Evolutionary conservation across 2,329 filamentous ascomycete genomes (phyloP).

Genomic region (Phoma sp.): DNA sequence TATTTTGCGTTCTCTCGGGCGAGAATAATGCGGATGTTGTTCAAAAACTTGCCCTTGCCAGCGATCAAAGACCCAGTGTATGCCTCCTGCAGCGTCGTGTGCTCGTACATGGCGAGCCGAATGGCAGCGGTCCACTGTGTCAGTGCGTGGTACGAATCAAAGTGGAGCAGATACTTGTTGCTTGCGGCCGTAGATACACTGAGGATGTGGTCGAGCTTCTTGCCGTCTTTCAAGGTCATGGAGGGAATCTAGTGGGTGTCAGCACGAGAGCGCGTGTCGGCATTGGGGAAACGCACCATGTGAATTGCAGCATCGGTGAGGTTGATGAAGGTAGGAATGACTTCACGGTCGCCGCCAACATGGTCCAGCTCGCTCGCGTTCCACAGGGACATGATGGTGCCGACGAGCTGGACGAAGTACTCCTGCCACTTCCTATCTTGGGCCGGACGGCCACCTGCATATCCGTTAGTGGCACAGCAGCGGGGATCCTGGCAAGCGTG

Average conservation of each 20-base stretch:
- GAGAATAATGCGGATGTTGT: constrained; percentile 90
- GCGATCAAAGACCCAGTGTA: constrained; percentile 96
- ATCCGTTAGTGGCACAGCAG: constrained; percentile 30
- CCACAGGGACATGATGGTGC: constrained; percentile 94
- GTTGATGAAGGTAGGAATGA: constrained; percentile 93
- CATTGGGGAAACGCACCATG: constrained; percentile 72
- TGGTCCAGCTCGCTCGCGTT: constrained; percentile 91
- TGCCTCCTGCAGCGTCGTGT: constrained; percentile 90
- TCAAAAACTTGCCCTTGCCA: constrained; percentile 86
- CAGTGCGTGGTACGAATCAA: constrained; percentile 91
- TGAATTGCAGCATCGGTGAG: constrained; percentile 96
- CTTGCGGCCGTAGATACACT: constrained; percentile 95
- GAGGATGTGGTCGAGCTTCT: constrained; percentile 90
- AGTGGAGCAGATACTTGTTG: constrained; percentile 94
- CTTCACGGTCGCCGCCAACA: constrained; percentile 83
- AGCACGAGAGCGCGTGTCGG: constrained; percentile 8
- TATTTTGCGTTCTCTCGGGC: constrained; percentile 77
- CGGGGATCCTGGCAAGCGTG: constrained; percentile 3
- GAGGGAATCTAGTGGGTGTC: constrained; percentile 63
- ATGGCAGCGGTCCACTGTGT: constrained; percentile 97
- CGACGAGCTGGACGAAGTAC: constrained; percentile 95
- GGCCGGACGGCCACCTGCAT: constrained; percentile 82
- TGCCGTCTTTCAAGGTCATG: constrained; percentile 83
- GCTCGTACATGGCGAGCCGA: constrained; percentile 91
- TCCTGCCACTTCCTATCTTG: constrained; percentile 90